These are phyloP conservation scores for Sabuloglossum arenarium DNA, from an alignment of 495 filamentous ascomycete genomes.

Conservation along the genomic window DNA sequence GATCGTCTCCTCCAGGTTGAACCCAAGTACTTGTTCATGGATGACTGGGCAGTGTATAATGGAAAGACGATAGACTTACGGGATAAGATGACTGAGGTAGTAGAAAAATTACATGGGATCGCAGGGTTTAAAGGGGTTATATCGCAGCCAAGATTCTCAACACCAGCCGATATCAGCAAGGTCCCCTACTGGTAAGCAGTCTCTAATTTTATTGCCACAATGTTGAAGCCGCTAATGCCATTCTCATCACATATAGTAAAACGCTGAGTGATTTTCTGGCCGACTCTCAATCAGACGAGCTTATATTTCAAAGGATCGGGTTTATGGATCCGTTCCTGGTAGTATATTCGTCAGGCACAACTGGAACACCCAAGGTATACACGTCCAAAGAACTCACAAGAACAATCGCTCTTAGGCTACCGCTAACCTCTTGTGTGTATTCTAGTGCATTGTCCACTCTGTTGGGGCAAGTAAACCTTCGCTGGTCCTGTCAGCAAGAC, in stretches of 20 bases:
- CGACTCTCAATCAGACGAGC: slow-evolving; percentile 16
- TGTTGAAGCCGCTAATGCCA: not conserved
- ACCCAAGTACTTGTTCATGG: slow-evolving; percentile 55
- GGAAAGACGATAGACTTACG: slow-evolving; percentile 51
- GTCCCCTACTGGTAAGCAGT: slow-evolving; percentile 20
- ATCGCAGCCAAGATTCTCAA: slow-evolving; percentile 39
- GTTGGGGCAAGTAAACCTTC: slow-evolving; percentile 20
- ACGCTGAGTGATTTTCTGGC: slow-evolving; percentile 31
- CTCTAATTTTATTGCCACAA: not conserved
- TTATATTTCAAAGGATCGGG: slow-evolving; percentile 35
- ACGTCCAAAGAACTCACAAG: not conserved
- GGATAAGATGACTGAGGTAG: slow-evolving; percentile 45
- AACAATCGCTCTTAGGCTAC: not conserved
- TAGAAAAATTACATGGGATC: slow-evolving; percentile 34
- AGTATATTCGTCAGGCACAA: slow-evolving; percentile 53
- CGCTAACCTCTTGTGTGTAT: not conserved
- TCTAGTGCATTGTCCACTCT: slow-evolving; percentile 44
- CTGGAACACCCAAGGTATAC: slow-evolving; percentile 38
- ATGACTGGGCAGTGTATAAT: slow-evolving; percentile 61
- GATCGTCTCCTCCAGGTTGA: slow-evolving; percentile 51
- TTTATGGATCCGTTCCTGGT: slow-evolving; percentile 54
- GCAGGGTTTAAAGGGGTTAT: slow-evolving; percentile 41
- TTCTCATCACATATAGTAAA: slow-evolving; percentile 16
- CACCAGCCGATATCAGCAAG: slow-evolving; percentile 32
- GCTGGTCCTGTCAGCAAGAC: not conserved